These are phyloP conservation scores for Candida khao-thaluensis DNA, from an alignment of 805 yeast species.

Conservation along the genomic window DNA sequence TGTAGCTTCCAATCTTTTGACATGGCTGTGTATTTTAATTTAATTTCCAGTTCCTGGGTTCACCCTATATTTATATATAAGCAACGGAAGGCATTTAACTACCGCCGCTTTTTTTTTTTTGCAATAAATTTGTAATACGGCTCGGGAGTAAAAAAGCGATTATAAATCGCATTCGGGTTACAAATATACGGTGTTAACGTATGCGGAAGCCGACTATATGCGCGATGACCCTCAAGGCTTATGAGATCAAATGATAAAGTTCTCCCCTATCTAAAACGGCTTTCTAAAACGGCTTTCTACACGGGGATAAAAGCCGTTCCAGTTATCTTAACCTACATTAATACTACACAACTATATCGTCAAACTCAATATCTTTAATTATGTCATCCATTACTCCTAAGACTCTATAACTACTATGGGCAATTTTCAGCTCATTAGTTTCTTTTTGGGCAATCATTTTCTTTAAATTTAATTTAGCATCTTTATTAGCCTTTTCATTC, in stretches of 20 bases:
- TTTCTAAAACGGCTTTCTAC: too few species aligned
- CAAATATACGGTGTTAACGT: too few species aligned
- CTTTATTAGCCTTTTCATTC: conserved; percentile 57
- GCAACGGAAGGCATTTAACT: background rate
- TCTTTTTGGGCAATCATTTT: conserved; percentile 39
- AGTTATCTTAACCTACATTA: background rate
- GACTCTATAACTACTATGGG: conserved; percentile 54
- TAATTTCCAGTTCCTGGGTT: background rate
- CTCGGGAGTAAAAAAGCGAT: conserved; percentile 1
- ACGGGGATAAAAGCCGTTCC: too few species aligned
- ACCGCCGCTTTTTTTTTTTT: background rate
- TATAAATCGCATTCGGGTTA: conserved; percentile 2
- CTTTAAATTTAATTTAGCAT: conserved; percentile 49
- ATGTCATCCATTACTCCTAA: conserved; percentile 58
- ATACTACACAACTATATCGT: conserved; percentile 14
- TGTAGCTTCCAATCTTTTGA: conserved; percentile 24
- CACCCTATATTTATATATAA: conserved; percentile 2
- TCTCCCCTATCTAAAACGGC: too few species aligned
- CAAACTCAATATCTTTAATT: conserved; percentile 44
- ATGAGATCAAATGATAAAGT: too few species aligned
- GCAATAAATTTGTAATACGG: conserved; percentile 2
- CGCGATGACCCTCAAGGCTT: too few species aligned
- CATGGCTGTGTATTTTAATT: too few species aligned
- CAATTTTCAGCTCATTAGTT: conserved; percentile 44
- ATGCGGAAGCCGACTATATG: too few species aligned